Evolutionary conservation across 768 basidiomycete species (phyloP), one percentile per base, ranked within the genome.

Genomic region (Pisolithus tinctorius): DNA sequence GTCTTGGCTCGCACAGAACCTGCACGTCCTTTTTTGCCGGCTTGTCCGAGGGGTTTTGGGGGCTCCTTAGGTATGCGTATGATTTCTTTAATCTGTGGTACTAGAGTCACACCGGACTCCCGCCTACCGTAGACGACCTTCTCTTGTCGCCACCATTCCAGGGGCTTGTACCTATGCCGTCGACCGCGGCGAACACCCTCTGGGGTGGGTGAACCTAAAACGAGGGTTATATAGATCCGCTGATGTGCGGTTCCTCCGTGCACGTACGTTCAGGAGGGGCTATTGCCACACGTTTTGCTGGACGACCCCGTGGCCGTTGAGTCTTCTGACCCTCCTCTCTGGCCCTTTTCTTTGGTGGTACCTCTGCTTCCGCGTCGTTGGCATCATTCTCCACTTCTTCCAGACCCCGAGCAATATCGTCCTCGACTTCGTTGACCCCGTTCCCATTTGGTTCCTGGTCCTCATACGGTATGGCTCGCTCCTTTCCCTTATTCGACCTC

Each of bases 121-220:
- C 78, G 75, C 20, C 83, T 78, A 6, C 85, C 86, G 60, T 92
- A 97, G 2, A 93, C 83, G 23, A 92, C 79, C 55, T 83, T 85
- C 69, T 98, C 95, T 58, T 82, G 81, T n/a, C 93, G 81, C 95
- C 95, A 98, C 74, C 78, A 95, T 38, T 90, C 88, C 34, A 98
- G 73, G 4, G 94, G 95, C 45, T 71, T 70, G 59, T 81, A 82
- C 30, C 81, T 81, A 48, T 78, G 72, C 23, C 94, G 83, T 45
- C 71, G 71, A 29, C 90, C 85, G 46, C 86, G 82, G 16, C 93
- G 84, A 2, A 88, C 71, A 23, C 84, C 84, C 0, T 66, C 68
- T 25, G 62, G 68, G 10, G 56, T 50, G 25, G 56, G 59, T 13
- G 68, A 66, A 43, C 44, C 66, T 67, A 42, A 8, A 43, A 23